Percentiles rank a stretch among this genome's conserved stretches.
Conservation (phyloP, 805 yeast genomes). For the Candida koratica region DNA sequence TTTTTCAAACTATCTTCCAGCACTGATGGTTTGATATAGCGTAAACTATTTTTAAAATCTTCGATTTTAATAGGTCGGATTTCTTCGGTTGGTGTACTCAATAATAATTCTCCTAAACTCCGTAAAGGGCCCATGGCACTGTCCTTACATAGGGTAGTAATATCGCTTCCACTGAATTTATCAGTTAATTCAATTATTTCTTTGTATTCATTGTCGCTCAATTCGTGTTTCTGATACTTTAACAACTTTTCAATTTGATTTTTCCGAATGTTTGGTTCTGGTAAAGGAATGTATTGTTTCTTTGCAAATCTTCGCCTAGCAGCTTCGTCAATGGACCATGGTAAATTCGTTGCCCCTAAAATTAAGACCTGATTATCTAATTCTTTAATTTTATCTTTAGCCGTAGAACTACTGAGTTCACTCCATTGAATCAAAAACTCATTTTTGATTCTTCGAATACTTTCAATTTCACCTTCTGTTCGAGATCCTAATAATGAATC, state of each 20-base stretch:
- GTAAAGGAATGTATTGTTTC: constrained; percentile 89
- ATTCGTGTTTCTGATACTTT: constrained; percentile 65
- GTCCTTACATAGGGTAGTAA: constrained; percentile 90
- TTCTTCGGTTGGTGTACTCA: constrained; percentile 63
- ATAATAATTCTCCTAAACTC: constrained; percentile 78
- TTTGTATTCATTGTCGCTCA: constrained; percentile 60
- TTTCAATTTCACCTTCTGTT: constrained; percentile 75
- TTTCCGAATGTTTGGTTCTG: constrained; percentile 77
- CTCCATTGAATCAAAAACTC: constrained; percentile 96
- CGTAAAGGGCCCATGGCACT: constrained; percentile 98
- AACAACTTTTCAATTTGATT: constrained; percentile 67
- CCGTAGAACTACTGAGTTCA: constrained; percentile 73
- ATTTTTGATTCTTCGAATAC: constrained; percentile 83
- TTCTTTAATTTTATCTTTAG: constrained; percentile 39
- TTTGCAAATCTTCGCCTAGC: constrained; percentile 91
- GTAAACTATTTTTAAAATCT: constrained; percentile 75
- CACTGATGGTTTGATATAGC: constrained; percentile 83
- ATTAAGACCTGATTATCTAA: constrained; percentile 66
- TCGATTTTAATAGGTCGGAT: constrained; percentile 70
- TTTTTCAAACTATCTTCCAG: constrained; percentile 70
- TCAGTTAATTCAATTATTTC: constrained; percentile 62
- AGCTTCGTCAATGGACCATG: constrained; percentile 97
- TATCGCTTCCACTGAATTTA: constrained; percentile 87
- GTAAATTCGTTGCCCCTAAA: constrained; percentile 90
- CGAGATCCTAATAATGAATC: constrained; percentile 85